Percentiles rank a stretch among this genome's conserved stretches.
phyloP scores from a whole-genome alignment of 371 early-diverging fungal species.

The Fennellomyces sp. region DNA sequence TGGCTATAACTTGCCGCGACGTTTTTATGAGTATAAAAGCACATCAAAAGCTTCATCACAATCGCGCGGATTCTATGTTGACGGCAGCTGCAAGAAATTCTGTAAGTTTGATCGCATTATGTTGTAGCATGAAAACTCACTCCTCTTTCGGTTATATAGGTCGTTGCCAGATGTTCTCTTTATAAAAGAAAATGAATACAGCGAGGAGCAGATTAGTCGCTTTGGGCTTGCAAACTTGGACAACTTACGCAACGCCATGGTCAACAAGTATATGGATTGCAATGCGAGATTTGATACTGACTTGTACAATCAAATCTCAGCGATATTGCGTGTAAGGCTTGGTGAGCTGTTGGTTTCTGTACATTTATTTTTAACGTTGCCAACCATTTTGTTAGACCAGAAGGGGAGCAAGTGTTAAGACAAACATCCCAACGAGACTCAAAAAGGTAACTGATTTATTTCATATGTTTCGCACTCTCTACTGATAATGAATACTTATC shows the following conservation, averaged over 20 bases:
- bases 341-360: too few species aligned
- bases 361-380: too few species aligned
- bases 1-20: neutral
- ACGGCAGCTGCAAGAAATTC: neutral
- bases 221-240: slow-evolving; percentile 15
- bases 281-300: slow-evolving; percentile 20
- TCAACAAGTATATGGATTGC: slow-evolving; percentile 12
- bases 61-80: slow-evolving; percentile 4
- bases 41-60: slow-evolving; percentile 6
- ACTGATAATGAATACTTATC: too few species aligned
- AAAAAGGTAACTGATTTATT: too few species aligned
- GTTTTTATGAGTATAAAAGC: slow-evolving; percentile 12
- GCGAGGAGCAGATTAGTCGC: slow-evolving; percentile 16
- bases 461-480: too few species aligned
- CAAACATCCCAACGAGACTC: too few species aligned
- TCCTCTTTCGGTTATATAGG: slow-evolving; percentile 14
- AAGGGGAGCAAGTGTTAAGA: too few species aligned
- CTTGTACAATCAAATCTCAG: slow-evolving; percentile 19
- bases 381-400: too few species aligned
- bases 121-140: slow-evolving; percentile 13
- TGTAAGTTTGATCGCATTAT: slow-evolving; percentile 10
- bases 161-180: slow-evolving; percentile 20
- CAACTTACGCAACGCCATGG: slow-evolving; percentile 2
- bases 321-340: slow-evolving; percentile 20
- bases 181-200: slow-evolving; percentile 24